Percentiles rank a stretch among this genome's conserved stretches.
Conservation (phyloP, 2,329 filamentous ascomycete genomes). For the Cladosporium colombiae region DNA sequence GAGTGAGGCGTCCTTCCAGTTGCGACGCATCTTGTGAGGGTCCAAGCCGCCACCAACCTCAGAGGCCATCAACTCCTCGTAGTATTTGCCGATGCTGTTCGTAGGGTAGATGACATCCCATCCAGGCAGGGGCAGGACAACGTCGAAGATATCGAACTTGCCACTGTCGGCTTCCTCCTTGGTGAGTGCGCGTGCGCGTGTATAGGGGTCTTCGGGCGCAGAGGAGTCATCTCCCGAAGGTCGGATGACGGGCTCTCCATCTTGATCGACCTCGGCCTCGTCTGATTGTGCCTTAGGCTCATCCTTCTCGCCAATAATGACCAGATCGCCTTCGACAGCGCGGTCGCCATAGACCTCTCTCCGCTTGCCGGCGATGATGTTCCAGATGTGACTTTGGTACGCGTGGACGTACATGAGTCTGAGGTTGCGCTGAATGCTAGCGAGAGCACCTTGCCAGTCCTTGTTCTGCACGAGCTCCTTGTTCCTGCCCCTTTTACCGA, state of each 20-base stretch:
- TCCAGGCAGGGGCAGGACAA: conserved; percentile 90
- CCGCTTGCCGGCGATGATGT: conserved; percentile 76
- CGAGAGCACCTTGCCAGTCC: conserved; percentile 80
- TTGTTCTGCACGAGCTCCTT: conserved; percentile 53
- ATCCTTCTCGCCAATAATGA: conserved; percentile 64
- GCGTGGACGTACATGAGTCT: conserved; percentile 95
- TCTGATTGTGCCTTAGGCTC: conserved; percentile 40
- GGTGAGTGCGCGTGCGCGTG: conserved; percentile 71
- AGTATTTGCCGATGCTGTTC: conserved; percentile 82
- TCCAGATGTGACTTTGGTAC: conserved; percentile 95
- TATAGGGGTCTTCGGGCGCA: conserved; percentile 58
- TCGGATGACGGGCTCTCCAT: conserved; percentile 66
- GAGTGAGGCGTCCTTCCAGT: conserved; percentile 83
- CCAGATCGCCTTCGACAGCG: conserved; percentile 82
- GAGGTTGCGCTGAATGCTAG: conserved; percentile 76
- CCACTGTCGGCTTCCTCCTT: conserved; percentile 77
- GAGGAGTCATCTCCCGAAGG: conserved; percentile 59
- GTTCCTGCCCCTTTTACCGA: conserved; percentile 52
- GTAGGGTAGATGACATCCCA: conserved; percentile 84
- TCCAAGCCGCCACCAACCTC: conserved; percentile 76
- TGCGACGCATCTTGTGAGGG: conserved; percentile 82
- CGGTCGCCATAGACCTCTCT: conserved; percentile 72
- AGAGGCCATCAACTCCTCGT: conserved; percentile 80
- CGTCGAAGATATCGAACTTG: conserved; percentile 77
- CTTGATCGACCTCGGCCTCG: conserved; percentile 52